A percentile compares a stretch with the other conserved stretches of the same genome.
Conservation (phyloP, 495 filamentous ascomycete genomes). For the Neurospora discreta region DNA sequence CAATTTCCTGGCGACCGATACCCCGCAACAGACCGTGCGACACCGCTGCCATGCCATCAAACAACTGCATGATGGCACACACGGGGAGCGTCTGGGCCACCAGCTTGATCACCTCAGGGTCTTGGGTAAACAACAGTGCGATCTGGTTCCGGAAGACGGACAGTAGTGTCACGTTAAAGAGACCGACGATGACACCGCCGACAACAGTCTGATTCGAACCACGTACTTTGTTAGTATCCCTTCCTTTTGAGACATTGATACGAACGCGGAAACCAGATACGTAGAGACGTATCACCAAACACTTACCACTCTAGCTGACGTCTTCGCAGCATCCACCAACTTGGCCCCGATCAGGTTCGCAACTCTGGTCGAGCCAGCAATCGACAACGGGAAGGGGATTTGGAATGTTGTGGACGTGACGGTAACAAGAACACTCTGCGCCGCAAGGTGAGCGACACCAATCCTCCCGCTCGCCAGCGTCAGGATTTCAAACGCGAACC, state of each 20-base stretch:
- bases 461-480: slow-evolving; percentile 63
- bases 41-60: slow-evolving; percentile 66
- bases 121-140: slow-evolving; percentile 67
- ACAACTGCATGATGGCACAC: slow-evolving; percentile 77
- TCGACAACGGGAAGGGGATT: slow-evolving; percentile 49
- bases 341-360: slow-evolving; percentile 60
- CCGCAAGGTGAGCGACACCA: slow-evolving; percentile 54
- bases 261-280: not conserved
- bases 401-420: slow-evolving; percentile 47
- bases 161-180: slow-evolving; percentile 65
- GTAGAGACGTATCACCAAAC: not conserved
- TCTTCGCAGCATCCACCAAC: slow-evolving; percentile 58
- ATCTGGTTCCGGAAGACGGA: slow-evolving; percentile 52
- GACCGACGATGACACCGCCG: slow-evolving; percentile 53
- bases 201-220: slow-evolving; percentile 35
- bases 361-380: slow-evolving; percentile 52
- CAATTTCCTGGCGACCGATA: slow-evolving; percentile 74
- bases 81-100: slow-evolving; percentile 65
- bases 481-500: slow-evolving; percentile 71
- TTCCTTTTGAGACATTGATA: not conserved
- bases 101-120: slow-evolving; percentile 64
- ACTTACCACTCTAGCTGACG: slow-evolving; percentile 55
- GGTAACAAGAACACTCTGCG: slow-evolving; percentile 48
- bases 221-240: slow-evolving; percentile 3
- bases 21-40: slow-evolving; percentile 79